These are phyloP conservation scores for Kwoniella newhampshirensis DNA, from an alignment of 768 basidiomycete genomes.

Conservation along the genomic window DNA sequence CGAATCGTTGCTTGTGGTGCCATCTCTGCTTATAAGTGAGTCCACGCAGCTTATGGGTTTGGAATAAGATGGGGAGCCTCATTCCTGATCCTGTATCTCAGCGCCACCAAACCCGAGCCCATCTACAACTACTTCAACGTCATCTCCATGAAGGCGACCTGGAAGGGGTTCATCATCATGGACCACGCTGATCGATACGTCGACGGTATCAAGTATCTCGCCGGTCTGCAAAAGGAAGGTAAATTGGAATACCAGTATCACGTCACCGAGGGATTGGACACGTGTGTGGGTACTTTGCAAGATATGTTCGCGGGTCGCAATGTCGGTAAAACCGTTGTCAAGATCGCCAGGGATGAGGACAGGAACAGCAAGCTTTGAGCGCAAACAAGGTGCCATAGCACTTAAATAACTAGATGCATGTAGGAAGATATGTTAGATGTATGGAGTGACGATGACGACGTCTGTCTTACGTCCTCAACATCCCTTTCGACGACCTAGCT, in stretches of 20 bases:
- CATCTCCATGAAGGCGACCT: conserved; percentile 72
- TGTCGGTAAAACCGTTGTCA: conserved; percentile 24
- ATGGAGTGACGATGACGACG: too few species aligned
- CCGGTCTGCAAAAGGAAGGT: conserved; percentile 34
- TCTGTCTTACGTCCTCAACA: too few species aligned
- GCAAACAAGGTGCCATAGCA: too few species aligned
- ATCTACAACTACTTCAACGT: conserved; percentile 67
- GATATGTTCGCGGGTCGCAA: conserved; percentile 38
- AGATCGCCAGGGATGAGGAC: conserved; percentile 5
- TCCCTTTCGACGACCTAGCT: too few species aligned
- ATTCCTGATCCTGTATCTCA: conserved; percentile 5
- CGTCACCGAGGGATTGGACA: conserved; percentile 33
- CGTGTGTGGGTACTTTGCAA: conserved; percentile 34
- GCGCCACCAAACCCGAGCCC: conserved; percentile 27
- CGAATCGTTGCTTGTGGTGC: conserved; percentile 81
- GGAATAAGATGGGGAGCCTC: not conserved
- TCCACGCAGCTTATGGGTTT: not conserved
- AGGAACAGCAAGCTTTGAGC: conserved; percentile 22
- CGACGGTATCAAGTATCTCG: conserved; percentile 44
- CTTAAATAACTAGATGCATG: too few species aligned
- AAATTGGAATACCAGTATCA: conserved; percentile 46
- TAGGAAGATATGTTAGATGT: too few species aligned
- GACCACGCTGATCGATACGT: conserved; percentile 62
- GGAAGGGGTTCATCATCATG: conserved; percentile 80
- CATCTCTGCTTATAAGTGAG: conserved; percentile 69